These are phyloP conservation scores for Cladosporium sp. DNA, from an alignment of 2,329 filamentous ascomycete species.

Conservation along the genomic window DNA sequence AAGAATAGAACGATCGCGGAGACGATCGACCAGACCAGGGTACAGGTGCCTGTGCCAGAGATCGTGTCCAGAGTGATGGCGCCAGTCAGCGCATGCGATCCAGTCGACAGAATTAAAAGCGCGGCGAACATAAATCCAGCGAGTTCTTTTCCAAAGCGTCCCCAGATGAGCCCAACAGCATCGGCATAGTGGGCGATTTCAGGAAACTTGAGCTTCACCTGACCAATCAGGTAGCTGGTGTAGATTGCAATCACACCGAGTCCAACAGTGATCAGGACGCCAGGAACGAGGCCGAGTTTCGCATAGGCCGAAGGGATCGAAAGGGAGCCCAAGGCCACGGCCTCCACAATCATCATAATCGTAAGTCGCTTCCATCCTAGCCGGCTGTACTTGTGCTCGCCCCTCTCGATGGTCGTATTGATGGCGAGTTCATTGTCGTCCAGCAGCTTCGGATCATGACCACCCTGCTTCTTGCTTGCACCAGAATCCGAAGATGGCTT, in stretches of 20 bases:
- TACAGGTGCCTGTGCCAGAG: conserved; percentile 35
- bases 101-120: conserved; percentile 40
- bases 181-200: conserved; percentile 42
- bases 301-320: conserved; percentile 55
- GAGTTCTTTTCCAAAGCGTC: conserved; percentile 40
- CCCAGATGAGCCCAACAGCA: conserved; percentile 41
- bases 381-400: conserved; percentile 34
- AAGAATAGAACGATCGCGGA: conserved; percentile 38
- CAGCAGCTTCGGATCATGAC: conserved; percentile 24
- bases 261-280: conserved; percentile 51
- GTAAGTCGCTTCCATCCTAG: conserved; percentile 46
- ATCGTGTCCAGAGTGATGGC: conserved; percentile 44
- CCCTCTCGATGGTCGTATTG: conserved; percentile 40
- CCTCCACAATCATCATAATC: conserved; percentile 53
- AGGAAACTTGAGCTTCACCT: conserved; percentile 53
- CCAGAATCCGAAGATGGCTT: conserved; percentile 7
- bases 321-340: conserved; percentile 55
- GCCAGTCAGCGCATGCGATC: conserved; percentile 43
- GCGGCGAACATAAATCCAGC: conserved; percentile 41
- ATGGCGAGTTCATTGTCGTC: conserved; percentile 22
- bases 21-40: conserved; percentile 40
- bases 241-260: conserved; percentile 59
- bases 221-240: conserved; percentile 58
- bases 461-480: conserved; percentile 2
- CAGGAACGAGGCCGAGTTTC: conserved; percentile 53